Conservation (phyloP, 73 alveolate species). For the Strombidium stylifer region DNA sequence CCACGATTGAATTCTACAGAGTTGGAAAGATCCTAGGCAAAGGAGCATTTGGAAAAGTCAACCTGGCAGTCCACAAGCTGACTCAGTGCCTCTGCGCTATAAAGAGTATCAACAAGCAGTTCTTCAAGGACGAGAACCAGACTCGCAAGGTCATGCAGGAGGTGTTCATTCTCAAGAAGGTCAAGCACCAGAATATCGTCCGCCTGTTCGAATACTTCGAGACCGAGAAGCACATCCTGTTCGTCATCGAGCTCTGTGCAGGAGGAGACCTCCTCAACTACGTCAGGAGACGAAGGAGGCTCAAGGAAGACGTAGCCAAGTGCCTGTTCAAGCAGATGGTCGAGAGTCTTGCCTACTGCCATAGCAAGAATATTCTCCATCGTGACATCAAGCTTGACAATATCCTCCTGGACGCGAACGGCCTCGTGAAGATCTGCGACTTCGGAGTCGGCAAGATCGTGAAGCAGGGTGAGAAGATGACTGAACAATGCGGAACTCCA, state of each 20-base stretch:
- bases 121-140: slow-evolving; percentile 16
- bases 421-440: slow-evolving; percentile 79
- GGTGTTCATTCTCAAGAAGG: slow-evolving; percentile 45
- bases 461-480: slow-evolving; percentile 45
- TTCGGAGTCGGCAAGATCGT: slow-evolving; percentile 81
- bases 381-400: slow-evolving; percentile 82
- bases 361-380: slow-evolving; percentile 63
- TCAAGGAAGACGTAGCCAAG: slow-evolving; percentile 67
- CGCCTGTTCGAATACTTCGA: slow-evolving; percentile 61
- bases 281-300: slow-evolving; percentile 52
- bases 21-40: slow-evolving; percentile 79
- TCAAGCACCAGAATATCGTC: slow-evolving; percentile 47
- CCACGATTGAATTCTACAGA: slow-evolving; percentile 54
- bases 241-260: slow-evolving; percentile 90
- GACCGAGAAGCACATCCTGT: slow-evolving; percentile 85
- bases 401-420: slow-evolving; percentile 69
- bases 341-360: slow-evolving; percentile 70
- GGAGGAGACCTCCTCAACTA: slow-evolving; percentile 84
- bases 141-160: slow-evolving; percentile 59
- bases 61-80: slow-evolving; percentile 74
- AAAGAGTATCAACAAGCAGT: slow-evolving; percentile 78
- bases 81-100: slow-evolving; percentile 83
- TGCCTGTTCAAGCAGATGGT: slow-evolving; percentile 65
- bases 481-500: slow-evolving; percentile 90
- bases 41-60: slow-evolving; percentile 94